These are phyloP conservation scores for Phytophthora ohioensis DNA, from an alignment of 352 stramenopile genomes.

Conservation along the genomic window DNA sequence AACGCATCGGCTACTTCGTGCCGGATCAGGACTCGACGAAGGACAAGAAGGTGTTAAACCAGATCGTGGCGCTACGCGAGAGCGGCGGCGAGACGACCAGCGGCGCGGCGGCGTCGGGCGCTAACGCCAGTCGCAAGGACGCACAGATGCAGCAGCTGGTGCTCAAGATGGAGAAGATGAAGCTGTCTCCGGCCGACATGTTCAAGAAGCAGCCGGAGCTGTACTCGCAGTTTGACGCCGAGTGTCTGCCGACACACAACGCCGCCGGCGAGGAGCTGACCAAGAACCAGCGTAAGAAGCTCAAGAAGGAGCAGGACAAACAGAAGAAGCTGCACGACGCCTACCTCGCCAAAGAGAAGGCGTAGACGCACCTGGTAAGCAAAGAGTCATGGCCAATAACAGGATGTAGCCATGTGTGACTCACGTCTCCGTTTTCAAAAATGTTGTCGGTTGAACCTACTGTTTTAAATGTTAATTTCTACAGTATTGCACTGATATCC, in stretches of 20 bases:
- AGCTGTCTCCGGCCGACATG: conserved; percentile 85
- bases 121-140: conserved; percentile 81
- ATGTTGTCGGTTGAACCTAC: no score
- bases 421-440: neutral
- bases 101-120: conserved; percentile 22
- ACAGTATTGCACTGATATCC: no score
- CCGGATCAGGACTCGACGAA: conserved; percentile 95
- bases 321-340: conserved; percentile 87
- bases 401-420: conserved; percentile 19
- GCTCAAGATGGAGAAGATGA: conserved; percentile 95
- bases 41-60: conserved; percentile 96
- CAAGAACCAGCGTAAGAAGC: conserved; percentile 88
- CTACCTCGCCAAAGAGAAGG: conserved; percentile 56
- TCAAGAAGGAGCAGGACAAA: conserved; percentile 91
- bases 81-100: conserved; percentile 49
- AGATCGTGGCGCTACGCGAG: conserved; percentile 96
- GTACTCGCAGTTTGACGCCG: conserved; percentile 76
- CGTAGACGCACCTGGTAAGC: neutral
- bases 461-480: no score
- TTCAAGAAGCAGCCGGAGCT: conserved; percentile 76
- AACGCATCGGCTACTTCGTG: conserved; percentile 98
- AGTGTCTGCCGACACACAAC: conserved; percentile 83
- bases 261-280: conserved; percentile 64
- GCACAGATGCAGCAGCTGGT: conserved; percentile 85
- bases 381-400: neutral